These are phyloP conservation scores for Endoconidiophora polonica DNA, from an alignment of 2,329 filamentous ascomycete genomes.

Conservation along the genomic window DNA sequence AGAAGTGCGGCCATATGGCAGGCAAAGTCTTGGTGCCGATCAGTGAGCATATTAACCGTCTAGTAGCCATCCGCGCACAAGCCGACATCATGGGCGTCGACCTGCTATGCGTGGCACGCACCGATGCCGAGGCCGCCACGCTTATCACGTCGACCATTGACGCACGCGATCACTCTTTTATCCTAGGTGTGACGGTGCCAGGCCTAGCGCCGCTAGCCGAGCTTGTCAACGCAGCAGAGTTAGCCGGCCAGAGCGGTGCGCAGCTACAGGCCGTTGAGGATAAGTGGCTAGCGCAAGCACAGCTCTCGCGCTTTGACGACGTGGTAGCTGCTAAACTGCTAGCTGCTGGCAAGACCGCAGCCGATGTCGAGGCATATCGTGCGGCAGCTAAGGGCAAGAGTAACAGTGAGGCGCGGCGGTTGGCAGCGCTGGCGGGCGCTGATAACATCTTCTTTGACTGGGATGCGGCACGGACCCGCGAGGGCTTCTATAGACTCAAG, in stretches of 20 bases:
- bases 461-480: slow-evolving; percentile 81
- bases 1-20: slow-evolving; percentile 99
- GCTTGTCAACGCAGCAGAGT: slow-evolving; percentile 76
- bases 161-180: slow-evolving; percentile 85
- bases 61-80: slow-evolving; percentile 92
- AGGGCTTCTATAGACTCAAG: slow-evolving; percentile 87
- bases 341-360: slow-evolving; percentile 43
- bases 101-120: slow-evolving; percentile 79
- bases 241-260: slow-evolving; percentile 59
- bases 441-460: slow-evolving; percentile 75
- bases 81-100: slow-evolving; percentile 95
- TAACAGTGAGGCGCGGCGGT: slow-evolving; percentile 65
- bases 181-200: slow-evolving; percentile 77
- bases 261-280: slow-evolving; percentile 87
- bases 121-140: slow-evolving; percentile 93
- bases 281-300: slow-evolving; percentile 62
- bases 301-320: slow-evolving; percentile 77
- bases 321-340: slow-evolving; percentile 74
- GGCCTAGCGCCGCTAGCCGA: slow-evolving; percentile 71
- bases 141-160: slow-evolving; percentile 96
- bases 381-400: slow-evolving; percentile 62
- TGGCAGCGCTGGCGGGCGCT: slow-evolving; percentile 55
- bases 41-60: slow-evolving; percentile 91
- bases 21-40: slow-evolving; percentile 96
- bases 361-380: slow-evolving; percentile 53